phyloP scores from a whole-genome alignment of 176 grass and related monocot genomes.

The Lolium perenne region DNA sequence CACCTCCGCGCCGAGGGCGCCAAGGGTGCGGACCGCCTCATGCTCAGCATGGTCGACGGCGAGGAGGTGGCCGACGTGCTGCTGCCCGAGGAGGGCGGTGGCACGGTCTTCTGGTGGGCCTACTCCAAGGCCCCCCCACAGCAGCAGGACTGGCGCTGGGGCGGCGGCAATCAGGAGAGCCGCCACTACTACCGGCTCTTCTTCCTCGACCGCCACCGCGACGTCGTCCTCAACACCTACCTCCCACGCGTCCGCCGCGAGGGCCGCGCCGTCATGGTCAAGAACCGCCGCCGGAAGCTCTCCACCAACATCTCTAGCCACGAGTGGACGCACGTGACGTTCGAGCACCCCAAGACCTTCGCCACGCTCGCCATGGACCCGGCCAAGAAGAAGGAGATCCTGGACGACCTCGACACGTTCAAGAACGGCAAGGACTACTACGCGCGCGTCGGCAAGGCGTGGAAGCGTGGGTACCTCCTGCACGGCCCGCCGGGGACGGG shows the following conservation, averaged over 20 bases:
- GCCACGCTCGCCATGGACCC: conserved; percentile 66
- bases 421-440: conserved; percentile 54
- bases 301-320: conserved; percentile 52
- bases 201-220: conserved; percentile 52
- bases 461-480: conserved; percentile 71
- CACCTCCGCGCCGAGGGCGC: conserved; percentile 46
- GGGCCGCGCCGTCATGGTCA: conserved; percentile 45
- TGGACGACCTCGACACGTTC: conserved; percentile 57
- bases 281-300: conserved; percentile 62
- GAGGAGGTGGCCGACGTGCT: conserved; percentile 56
- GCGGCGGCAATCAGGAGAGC: conserved; percentile 16
- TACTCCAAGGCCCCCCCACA: not conserved
- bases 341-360: conserved; percentile 73
- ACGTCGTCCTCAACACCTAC: conserved; percentile 50
- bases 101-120: conserved; percentile 39
- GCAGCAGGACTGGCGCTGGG: not conserved
- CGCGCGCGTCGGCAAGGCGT: conserved; percentile 53
- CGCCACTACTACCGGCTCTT: conserved; percentile 47
- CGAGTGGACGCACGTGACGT: conserved; percentile 42
- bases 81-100: not conserved
- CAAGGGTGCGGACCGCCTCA: conserved; percentile 44
- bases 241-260: conserved; percentile 35
- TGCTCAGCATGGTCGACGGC: conserved; percentile 48
- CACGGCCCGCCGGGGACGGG: conserved; percentile 64
- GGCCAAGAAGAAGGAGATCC: conserved; percentile 47